These are phyloP conservation scores for Hibiscus tridactylites DNA, from an alignment of 345 rosid species.

Conservation along the genomic window DNA sequence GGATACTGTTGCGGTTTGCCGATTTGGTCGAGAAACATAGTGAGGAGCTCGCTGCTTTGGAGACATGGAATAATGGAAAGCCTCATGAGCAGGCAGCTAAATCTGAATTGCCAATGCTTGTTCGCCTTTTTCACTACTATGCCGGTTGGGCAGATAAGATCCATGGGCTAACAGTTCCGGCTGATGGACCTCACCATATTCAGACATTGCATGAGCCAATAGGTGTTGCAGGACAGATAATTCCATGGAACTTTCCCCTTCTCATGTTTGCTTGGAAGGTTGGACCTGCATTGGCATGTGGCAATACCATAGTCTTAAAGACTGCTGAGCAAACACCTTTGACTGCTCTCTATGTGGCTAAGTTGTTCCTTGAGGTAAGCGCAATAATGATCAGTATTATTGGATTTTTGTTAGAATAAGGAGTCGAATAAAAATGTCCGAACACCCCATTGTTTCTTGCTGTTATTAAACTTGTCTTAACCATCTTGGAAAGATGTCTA, in stretches of 20 bases:
- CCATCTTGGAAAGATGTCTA: background rate
- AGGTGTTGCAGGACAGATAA: constrained; percentile 48
- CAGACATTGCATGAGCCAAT: constrained; percentile 46
- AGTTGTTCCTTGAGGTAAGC: constrained; percentile 54
- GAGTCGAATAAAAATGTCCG: background rate
- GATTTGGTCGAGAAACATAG: constrained; percentile 85
- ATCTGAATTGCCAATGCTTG: constrained; percentile 57
- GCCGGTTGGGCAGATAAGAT: constrained; percentile 48
- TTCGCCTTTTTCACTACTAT: constrained; percentile 59
- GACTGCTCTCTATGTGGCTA: constrained; percentile 36
- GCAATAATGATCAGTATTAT: background rate
- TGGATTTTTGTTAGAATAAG: background rate
- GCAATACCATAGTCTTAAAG: constrained; percentile 42
- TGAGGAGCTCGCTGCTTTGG: constrained; percentile 78
- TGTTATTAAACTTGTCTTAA: background rate
- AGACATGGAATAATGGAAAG: constrained; percentile 96
- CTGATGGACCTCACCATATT: constrained; percentile 37
- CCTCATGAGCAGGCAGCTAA: constrained; percentile 59
- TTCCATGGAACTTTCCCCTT: constrained; percentile 56
- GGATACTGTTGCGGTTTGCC: constrained; percentile 58
- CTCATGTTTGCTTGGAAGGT: constrained; percentile 45
- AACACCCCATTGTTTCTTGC: background rate
- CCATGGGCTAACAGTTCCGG: constrained; percentile 39
- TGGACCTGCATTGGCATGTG: constrained; percentile 43
- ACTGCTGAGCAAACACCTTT: constrained; percentile 49